A percentile compares a stretch with the other conserved stretches of the same genome.
Conservation (phyloP, 768 basidiomycete genomes). For the Tricholoma bakamatsutake region DNA sequence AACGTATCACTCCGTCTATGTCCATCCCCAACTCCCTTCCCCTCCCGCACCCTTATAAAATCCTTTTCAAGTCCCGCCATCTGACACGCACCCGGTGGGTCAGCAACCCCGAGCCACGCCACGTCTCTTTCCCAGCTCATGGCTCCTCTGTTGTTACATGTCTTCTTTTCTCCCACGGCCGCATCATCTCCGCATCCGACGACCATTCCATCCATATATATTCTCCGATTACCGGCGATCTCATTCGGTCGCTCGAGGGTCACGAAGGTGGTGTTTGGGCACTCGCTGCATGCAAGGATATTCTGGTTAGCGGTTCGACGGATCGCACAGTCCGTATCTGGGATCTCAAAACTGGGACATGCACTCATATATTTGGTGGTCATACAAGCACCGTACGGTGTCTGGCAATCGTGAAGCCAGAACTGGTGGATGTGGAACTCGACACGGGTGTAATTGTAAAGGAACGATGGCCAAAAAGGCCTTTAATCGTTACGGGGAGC, state of each 20-base stretch:
- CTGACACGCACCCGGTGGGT: constrained; percentile 80
- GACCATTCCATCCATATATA: constrained; percentile 97
- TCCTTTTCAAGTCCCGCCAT: constrained; percentile 87
- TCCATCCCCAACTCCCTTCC: constrained; percentile 44
- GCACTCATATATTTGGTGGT: constrained; percentile 92
- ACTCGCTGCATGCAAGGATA: constrained; percentile 81
- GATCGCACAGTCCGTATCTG: constrained; percentile 92
- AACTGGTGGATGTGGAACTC: constrained; percentile 69
- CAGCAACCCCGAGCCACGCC: constrained; percentile 62
- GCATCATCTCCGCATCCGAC: constrained; percentile 95
- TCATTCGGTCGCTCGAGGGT: constrained; percentile 71
- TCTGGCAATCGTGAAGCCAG: constrained; percentile 92
- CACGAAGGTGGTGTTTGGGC: constrained; percentile 98
- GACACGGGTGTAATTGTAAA: constrained; percentile 55
- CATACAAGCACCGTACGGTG: constrained; percentile 97
- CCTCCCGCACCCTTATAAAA: constrained; percentile 83
- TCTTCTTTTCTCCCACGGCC: constrained; percentile 88
- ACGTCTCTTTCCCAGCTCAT: constrained; percentile 81
- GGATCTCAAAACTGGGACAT: constrained; percentile 73
- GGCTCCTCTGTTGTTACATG: constrained; percentile 92
- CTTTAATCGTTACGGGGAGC: constrained; percentile 71
- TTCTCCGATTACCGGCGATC: constrained; percentile 75
- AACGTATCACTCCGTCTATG: background rate
- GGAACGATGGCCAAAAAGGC: constrained; percentile 66
- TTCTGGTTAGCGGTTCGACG: constrained; percentile 87